A percentile compares a stretch with the other conserved stretches of the same genome.
These are phyloP conservation scores for Echites panduratus DNA, from an alignment of 257 asterid species.

Conservation along the genomic window DNA sequence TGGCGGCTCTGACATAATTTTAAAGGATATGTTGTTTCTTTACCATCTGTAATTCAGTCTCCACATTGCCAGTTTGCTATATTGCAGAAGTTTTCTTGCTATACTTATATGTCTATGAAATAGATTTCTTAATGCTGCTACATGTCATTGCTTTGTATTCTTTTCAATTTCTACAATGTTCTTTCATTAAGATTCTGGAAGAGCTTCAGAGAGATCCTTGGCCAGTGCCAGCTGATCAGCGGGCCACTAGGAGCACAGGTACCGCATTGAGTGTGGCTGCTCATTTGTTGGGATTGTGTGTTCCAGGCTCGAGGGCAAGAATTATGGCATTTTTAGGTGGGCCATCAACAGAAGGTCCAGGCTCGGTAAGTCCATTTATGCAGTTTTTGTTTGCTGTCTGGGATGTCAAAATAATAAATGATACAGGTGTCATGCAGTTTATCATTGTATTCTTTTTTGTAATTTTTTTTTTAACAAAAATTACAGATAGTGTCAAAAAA, in stretches of 20 bases:
- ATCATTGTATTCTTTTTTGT: slow-evolving; percentile 3
- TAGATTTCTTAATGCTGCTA: neutral
- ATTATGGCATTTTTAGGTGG: slow-evolving; percentile 95
- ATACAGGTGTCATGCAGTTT: neutral
- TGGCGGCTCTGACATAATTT: neutral
- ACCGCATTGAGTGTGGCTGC: slow-evolving; percentile 91
- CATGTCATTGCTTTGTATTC: neutral
- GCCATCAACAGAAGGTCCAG: slow-evolving; percentile 93
- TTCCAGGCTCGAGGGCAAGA: slow-evolving; percentile 97
- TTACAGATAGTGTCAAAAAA: slow-evolving; percentile 80
- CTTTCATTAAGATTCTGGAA: slow-evolving; percentile 65
- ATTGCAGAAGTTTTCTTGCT: neutral
- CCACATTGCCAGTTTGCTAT: neutral
- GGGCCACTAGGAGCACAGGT: slow-evolving; percentile 92
- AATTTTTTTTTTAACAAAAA: neutral
- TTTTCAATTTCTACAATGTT: slow-evolving; percentile 9
- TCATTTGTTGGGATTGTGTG: slow-evolving; percentile 88
- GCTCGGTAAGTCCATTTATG: slow-evolving; percentile 56
- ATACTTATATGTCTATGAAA: neutral
- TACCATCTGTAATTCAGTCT: neutral
- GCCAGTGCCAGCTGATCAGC: slow-evolving; percentile 87
- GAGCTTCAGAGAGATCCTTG: slow-evolving; percentile 99
- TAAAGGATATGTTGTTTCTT: neutral
- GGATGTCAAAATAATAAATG: neutral
- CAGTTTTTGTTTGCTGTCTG: slow-evolving; percentile 2